Base-by-base conservation (phyloP, 768 basidiomycete genomes). In the Nidularia sp. region DNA sequence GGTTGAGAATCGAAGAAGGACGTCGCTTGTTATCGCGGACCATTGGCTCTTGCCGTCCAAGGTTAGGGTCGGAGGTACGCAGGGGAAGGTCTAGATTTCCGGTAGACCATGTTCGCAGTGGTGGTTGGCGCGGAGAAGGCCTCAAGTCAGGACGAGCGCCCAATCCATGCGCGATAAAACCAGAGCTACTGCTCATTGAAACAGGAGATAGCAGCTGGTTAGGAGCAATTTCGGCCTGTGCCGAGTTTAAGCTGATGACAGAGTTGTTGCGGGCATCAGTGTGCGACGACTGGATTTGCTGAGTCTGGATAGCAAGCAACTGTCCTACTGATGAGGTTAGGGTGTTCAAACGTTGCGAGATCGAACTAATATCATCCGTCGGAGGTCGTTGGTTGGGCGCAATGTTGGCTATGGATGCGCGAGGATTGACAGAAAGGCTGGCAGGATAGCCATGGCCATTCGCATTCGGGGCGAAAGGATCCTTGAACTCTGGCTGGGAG, bases 241-340 rank as follows among this genome's bases (percentile, higher is more conserved):
- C 70, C 50, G 67, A 58, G 48, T 63, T 71, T 41, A 74, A 51
- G 53, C 65, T 64, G 18, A 76, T 67, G 33, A 77, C 65, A 13
- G 77, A 76, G 53, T 72, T 72, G 55, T 64, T 74, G 48, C 71
- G 66, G 47, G 72, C 54, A 22, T 70, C 73, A 29, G 70, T 51
- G 36, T 65, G 73, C 32, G 73, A 61, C 47, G 70, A 67, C 54
- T 86, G 86, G 22, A 85, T 70, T 56, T 82, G 80, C 57, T 90
- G 88, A 1, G 88, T 90, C 64, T 90, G 89, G 42, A 91, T 66
- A 2, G 88, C 86, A 6, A 93, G 79, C 25, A 94, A 77, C 64
- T 92, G 90, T 22, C 90, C 87, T 48, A 94, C 91, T 6, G 92
- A 92, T 2, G 87, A 84, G 13, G 90, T 89, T 59, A 94, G 71